Conservation (phyloP, 768 basidiomycete species). For the Mrakia hoshinonis region DNA sequence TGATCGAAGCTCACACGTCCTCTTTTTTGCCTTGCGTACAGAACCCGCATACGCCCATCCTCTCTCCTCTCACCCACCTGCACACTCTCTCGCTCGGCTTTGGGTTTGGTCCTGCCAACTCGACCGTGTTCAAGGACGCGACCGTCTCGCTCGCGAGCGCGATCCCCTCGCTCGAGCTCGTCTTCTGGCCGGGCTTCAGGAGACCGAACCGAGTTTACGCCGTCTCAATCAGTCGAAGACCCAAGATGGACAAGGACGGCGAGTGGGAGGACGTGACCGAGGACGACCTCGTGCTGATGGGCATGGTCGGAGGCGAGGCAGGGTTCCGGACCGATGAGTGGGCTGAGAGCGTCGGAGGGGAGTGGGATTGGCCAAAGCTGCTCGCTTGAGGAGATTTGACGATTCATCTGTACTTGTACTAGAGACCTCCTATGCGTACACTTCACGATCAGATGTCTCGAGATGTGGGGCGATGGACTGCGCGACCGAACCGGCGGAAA, state of each 20-base stretch:
- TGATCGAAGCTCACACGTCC: background rate
- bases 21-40: background rate
- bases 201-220: background rate
- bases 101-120: background rate
- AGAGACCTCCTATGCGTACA: too few species aligned
- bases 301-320: background rate
- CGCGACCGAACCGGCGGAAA: too few species aligned
- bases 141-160: background rate
- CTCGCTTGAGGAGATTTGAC: too few species aligned
- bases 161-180: background rate
- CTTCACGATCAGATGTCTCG: too few species aligned
- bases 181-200: background rate
- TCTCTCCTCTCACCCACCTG: background rate
- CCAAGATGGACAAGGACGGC: background rate
- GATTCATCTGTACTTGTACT: too few species aligned
- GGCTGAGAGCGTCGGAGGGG: background rate
- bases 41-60: background rate
- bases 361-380: background rate
- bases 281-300: background rate
- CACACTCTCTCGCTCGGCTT: background rate
- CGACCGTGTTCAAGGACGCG: background rate
- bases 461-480: too few species aligned
- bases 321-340: background rate
- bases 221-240: background rate
- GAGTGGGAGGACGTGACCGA: background rate